Evolutionary conservation across 768 basidiomycete genomes (phyloP), one percentile per base, ranked within the genome.

Genomic region (Kwoniella newhampshirensis): DNA sequence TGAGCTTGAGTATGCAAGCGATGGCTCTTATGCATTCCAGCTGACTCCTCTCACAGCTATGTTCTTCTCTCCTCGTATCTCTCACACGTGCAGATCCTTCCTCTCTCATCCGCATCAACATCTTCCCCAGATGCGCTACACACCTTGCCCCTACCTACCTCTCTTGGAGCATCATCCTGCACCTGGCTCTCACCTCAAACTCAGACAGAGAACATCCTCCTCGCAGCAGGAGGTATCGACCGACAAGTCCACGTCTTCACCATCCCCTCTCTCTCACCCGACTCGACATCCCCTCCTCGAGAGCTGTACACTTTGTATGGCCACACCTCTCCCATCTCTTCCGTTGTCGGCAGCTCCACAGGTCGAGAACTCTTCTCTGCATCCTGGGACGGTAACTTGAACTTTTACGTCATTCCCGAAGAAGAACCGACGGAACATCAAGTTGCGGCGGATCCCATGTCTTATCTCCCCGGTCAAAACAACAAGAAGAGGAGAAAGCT

Each of bases 351-450:
- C 0, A 83, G 84, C 54, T 32, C 73, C 7, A 66, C 80, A 8
- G 85, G 87, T 1, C 79, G 82, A 2, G 82, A 85, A 57, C 78
- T 98, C 17, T 79, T 98, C 30, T 91, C 91, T 0, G 82, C 87
- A 0, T 88, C 88, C 0, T 93, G 91, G 91, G 93, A 99, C 67
- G 81, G 83, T 8, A 80, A 91, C 15, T 81, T 98, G 54, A 89
- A 91, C 2, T 66, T 92, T 4, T 98, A 76, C 56, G 35, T 57
- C 7, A 43, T 78, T 1, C 73, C 73, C 0, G 53, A 55, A 3
- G 30, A 72, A 0, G 79, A 87, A 30, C 86, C 89, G 0, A 64
- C 75, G 0, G 64, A 77, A 2, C 87, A 92, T 66, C 87, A 93
- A 63, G 81, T 88, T 0, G 68, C 77, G 0, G 73, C 78, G 20